Conservation (phyloP, 192 early-diverging fungal genomes). For the Linnemannia hyalina region DNA sequence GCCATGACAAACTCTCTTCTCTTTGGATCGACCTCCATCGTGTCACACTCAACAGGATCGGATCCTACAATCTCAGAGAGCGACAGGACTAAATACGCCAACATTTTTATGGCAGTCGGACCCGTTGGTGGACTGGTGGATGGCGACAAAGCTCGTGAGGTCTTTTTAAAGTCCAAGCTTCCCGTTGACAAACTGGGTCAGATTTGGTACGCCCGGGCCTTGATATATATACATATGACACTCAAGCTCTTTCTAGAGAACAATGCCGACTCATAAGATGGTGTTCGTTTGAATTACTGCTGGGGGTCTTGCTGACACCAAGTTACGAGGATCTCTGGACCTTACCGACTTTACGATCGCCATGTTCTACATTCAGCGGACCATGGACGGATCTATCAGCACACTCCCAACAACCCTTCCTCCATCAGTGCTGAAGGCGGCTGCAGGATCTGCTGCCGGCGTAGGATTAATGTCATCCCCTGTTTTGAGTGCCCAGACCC, state of each 20-base stretch:
- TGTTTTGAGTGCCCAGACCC: constrained; percentile 32
- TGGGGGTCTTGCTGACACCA: constrained; percentile 84
- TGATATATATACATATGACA: neutral
- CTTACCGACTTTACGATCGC: constrained; percentile 90
- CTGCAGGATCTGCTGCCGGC: constrained; percentile 28
- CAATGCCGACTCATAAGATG: neutral
- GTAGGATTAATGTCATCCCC: neutral
- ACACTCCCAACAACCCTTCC: constrained; percentile 83
- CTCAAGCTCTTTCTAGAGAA: too few relatives aligned
- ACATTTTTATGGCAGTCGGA: constrained; percentile 42
- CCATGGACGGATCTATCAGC: constrained; percentile 78
- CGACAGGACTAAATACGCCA: constrained; percentile 48
- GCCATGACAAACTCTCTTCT: neutral
- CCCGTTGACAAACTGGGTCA: constrained; percentile 78
- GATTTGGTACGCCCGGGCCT: constrained; percentile 76
- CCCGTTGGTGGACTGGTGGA: constrained; percentile 57
- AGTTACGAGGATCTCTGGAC: constrained; percentile 75
- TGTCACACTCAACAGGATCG: constrained; percentile 20
- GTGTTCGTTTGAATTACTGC: neutral
- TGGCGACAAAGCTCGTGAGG: constrained; percentile 77
- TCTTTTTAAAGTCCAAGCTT: constrained; percentile 88
- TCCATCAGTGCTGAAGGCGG: constrained; percentile 65
- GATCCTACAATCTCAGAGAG: constrained; percentile 40
- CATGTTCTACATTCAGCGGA: constrained; percentile 88
- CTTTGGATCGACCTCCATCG: constrained; percentile 3